phyloP scores from a whole-genome alignment of 2,329 filamentous ascomycete species.

The Colletotrichum eleusines region DNA sequence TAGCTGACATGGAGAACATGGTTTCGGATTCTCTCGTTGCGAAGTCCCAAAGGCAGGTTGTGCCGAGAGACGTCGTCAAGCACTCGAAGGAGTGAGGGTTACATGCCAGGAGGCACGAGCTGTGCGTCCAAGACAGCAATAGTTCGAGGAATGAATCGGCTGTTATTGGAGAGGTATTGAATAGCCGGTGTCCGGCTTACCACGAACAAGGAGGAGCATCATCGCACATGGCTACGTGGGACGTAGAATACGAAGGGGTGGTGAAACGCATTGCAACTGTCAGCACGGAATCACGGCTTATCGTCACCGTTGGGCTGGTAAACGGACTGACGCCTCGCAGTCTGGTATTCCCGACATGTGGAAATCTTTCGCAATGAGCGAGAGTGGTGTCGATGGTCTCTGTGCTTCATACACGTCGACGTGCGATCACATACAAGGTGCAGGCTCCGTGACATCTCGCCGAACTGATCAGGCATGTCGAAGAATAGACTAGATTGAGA shows the following conservation, averaged over 20 bases:
- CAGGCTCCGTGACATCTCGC: background rate
- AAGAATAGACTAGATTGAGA: background rate
- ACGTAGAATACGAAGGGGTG: background rate
- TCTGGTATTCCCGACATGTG: background rate
- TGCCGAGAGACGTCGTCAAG: background rate
- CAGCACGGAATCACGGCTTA: background rate
- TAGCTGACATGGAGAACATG: background rate
- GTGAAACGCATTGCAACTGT: background rate
- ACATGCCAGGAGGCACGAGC: background rate
- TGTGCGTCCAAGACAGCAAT: background rate
- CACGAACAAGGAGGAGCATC: background rate
- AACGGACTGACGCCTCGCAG: background rate
- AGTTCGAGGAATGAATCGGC: fast-evolving
- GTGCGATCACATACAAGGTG: background rate
- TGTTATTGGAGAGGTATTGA: background rate
- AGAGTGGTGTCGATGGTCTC: background rate
- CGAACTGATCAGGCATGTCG: background rate
- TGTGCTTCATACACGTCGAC: background rate
- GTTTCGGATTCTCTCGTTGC: background rate
- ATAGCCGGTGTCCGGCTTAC: background rate
- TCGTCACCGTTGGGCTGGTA: too few species aligned
- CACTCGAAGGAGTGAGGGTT: background rate
- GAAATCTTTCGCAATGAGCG: background rate
- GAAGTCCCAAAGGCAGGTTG: background rate
- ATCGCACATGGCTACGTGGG: background rate